Evolutionary conservation across 2,329 filamentous ascomycete species (phyloP), one percentile per base, ranked within the genome.

Genomic region (Zymoseptoria ardabiliae): DNA sequence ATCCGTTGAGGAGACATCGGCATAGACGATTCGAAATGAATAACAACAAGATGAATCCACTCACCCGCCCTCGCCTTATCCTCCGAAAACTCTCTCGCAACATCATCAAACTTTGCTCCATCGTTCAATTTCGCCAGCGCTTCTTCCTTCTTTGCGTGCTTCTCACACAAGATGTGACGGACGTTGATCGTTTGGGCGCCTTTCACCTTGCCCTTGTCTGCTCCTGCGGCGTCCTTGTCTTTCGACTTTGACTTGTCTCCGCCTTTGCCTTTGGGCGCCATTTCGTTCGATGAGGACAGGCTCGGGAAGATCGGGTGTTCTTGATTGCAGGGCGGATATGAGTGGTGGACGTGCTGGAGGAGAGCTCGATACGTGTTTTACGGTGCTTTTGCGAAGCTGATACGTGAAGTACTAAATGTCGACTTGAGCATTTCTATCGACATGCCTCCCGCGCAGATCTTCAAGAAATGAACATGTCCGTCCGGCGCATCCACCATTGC

Each of bases 141-240:
- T 70, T 90, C 86, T 70, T 91, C 88, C 70, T 90, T 91, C 73
- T 86, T 90, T n/a, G 78, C 76, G 70, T 90, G 85, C 70, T 92
- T 92, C 71, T 86, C 86, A 68, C 89, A 91, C 77, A 89, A 73
- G 60, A 91, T 90, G 73, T 91, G 88, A 49, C 88, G 82, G 56
- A 88, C 86, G 69, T 90, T 89, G 75, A 91, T 88, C 60, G 79
- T 80, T 68, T 86, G 85, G 0, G 85, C 86, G 22, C 84, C 76
- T 69, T 86, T 88, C 64, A 71, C 72, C 60, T 69, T 68, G 17
- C 61, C 59, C 52, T 66, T 65, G n/a, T 65, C 66, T 11, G 49
- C 62, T 13, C 59, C 60, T 17, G 58, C 58, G 30, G 35, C 35
- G 35, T 45, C 35, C 13, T 45, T 45, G 10, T 63, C 65, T 58